Percentiles rank a stretch among this genome's conserved stretches.
Evolutionary conservation across 805 yeast species (phyloP).

Genomic region (Cyberlindnera subsufficiens): DNA sequence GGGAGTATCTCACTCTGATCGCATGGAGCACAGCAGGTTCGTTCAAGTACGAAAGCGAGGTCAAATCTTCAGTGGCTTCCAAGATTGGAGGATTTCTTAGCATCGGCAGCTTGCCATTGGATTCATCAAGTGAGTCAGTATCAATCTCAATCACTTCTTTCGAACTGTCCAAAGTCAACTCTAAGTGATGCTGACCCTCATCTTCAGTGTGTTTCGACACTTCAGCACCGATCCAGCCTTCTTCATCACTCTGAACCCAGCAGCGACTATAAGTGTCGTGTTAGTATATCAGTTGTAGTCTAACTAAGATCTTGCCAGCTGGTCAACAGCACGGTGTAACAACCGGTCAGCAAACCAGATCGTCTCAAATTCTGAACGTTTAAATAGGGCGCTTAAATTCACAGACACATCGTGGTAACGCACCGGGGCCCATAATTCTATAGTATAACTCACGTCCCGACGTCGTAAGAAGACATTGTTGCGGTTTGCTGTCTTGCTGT

Average conservation of each 20-base stretch:
- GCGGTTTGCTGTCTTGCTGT: slow-evolving; percentile 1
- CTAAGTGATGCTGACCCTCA: slow-evolving; percentile 41
- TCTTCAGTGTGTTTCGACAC: slow-evolving; percentile 40
- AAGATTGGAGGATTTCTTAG: slow-evolving; percentile 86
- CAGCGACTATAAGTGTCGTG: slow-evolving; percentile 44
- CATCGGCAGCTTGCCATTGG: slow-evolving; percentile 53
- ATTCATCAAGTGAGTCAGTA: slow-evolving; percentile 30
- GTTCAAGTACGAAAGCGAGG: slow-evolving; percentile 84
- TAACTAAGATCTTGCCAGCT: too few relatives aligned
- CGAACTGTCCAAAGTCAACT: slow-evolving; percentile 47
- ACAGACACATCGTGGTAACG: too few relatives aligned
- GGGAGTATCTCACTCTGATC: slow-evolving; percentile 81
- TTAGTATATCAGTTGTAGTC: slow-evolving; percentile 22
- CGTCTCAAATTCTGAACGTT: background rate
- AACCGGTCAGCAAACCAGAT: too few relatives aligned
- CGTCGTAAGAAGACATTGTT: slow-evolving; percentile 38
- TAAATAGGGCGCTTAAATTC: background rate
- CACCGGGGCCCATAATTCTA: too few relatives aligned
- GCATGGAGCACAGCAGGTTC: slow-evolving; percentile 97
- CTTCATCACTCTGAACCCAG: slow-evolving; percentile 66
- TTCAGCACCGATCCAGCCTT: slow-evolving; percentile 72
- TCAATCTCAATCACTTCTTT: slow-evolving; percentile 40
- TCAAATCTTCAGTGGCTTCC: slow-evolving; percentile 92
- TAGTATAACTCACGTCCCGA: slow-evolving; percentile 43
- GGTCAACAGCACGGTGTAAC: too few relatives aligned